Conservation (phyloP, 495 filamentous ascomycete genomes). For the Neurospora sp. region DNA sequence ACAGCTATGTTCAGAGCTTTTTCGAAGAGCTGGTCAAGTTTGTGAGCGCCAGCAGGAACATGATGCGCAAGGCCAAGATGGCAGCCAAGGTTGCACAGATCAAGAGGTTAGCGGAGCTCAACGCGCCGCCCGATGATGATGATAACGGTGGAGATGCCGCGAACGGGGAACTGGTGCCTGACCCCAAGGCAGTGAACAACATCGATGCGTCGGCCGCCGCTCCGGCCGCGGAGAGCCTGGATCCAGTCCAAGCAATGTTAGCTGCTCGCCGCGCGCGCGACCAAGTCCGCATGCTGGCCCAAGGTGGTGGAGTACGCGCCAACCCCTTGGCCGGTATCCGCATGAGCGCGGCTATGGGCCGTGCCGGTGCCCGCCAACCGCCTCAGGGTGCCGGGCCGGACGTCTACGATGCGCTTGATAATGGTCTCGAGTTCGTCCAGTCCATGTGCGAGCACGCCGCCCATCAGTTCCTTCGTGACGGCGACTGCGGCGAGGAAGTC, state of each 20-base stretch:
- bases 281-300: neutral
- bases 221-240: neutral
- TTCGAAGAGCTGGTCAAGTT: constrained; percentile 74
- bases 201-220: neutral
- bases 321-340: neutral
- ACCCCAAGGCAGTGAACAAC: neutral
- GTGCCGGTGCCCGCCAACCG: neutral
- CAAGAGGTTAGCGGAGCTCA: constrained; percentile 40
- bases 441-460: constrained; percentile 73
- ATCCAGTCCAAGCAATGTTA: neutral
- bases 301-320: constrained; percentile 1
- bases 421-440: constrained; percentile 67
- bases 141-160: constrained; percentile 2
- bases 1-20: constrained; percentile 69
- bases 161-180: constrained; percentile 7
- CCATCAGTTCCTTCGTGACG: constrained; percentile 76
- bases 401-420: constrained; percentile 64
- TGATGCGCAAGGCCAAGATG: constrained; percentile 72
- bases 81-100: constrained; percentile 50
- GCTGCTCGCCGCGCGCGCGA: neutral
- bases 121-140: constrained; percentile 31
- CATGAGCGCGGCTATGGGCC: neutral
- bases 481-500: constrained; percentile 68
- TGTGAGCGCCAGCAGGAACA: constrained; percentile 69
- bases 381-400: constrained; percentile 20